Evolutionary conservation across 2,329 filamentous ascomycete species (phyloP), one percentile per base, ranked within the genome.

Genomic region (Shiraia sp.): DNA sequence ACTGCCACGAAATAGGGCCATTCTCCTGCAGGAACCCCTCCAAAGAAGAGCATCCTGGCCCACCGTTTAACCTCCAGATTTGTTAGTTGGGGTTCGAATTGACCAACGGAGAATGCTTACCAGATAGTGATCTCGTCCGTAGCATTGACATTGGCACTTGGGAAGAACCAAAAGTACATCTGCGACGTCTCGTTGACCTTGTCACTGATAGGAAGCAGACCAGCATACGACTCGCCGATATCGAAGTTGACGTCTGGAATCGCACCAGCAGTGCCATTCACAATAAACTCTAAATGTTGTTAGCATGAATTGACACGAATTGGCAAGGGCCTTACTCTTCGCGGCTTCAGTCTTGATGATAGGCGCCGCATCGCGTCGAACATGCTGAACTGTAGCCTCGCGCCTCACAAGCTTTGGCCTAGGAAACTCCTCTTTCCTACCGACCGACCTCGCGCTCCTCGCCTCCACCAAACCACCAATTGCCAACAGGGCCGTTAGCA

Each of bases 121-220:
- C 75, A 78, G 45, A 78, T 76, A 1, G 71, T 72, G 29, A 80
- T 73, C 50, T 80, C 77, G 17, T 79, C 72, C 1, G 53, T 47
- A 0, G 75, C 75, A 36, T 68, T 60, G 10, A 70, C 68, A 46
- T 79, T 79, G n/a, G 57, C 60, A 0, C 75, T 76, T 3, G 78
- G 78, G 48, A 78, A 79, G 61, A 78, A 80, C 77, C 77, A 79
- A 59, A 80, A 79, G 65, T 73, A 79, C n/a, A 79, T 60, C 50
- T 73, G 59, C 12, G 71, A 68, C 25, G 75, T 72, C 41, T 65
- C 64, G 45, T 78, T 75, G 8, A 68, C 65, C 40, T 64, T 65
- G 31, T 76, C 75, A 40, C 54, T 61, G 51, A 84, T 81, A 4
- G 81, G 79, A 6, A 85, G 60, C 3, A 79, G 68, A 25, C 72